phyloP scores from a whole-genome alignment of 2,329 filamentous ascomycete genomes.

The Alternaria rosae region DNA sequence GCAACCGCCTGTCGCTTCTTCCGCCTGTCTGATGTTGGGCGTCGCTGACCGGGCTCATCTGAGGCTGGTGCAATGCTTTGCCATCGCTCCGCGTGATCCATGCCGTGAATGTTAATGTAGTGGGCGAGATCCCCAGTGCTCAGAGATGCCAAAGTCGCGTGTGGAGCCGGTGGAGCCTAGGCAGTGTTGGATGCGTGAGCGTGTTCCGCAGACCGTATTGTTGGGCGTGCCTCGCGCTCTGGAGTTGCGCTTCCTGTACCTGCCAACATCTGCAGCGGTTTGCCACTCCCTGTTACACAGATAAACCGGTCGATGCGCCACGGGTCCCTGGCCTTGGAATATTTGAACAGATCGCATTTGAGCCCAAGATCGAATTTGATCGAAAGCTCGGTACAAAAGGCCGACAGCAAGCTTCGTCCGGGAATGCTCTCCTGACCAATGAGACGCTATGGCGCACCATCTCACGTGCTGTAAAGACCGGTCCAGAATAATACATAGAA shows the following conservation, averaged over 20 bases:
- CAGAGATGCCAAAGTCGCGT: background rate
- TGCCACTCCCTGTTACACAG: slow-evolving; percentile 1
- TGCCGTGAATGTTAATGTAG: slow-evolving; percentile 8
- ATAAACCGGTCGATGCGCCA: background rate
- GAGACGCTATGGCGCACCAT: slow-evolving; percentile 1
- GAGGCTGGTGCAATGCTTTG: slow-evolving; percentile 34
- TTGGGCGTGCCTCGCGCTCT: background rate
- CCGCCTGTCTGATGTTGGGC: slow-evolving; percentile 21
- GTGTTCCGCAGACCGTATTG: slow-evolving; percentile 3
- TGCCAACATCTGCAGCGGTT: slow-evolving; percentile 4
- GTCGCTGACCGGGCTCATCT: slow-evolving; percentile 30
- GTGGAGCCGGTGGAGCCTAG: slow-evolving; percentile 13
- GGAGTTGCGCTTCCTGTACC: background rate
- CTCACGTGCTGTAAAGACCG: slow-evolving; percentile 15
- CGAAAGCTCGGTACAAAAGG: slow-evolving; percentile 12
- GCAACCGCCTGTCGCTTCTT: slow-evolving; percentile 32
- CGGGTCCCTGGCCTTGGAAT: background rate
- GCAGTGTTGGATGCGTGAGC: slow-evolving; percentile 6
- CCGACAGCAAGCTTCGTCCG: slow-evolving; percentile 15
- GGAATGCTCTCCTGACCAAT: slow-evolving; percentile 17
- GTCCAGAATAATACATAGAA: background rate
- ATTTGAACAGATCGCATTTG: slow-evolving; percentile 8
- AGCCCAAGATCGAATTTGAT: slow-evolving; percentile 11
- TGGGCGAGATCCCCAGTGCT: background rate
- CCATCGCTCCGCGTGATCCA: slow-evolving; percentile 34